These are phyloP conservation scores for Penicillium sp. DNA, from an alignment of 2,329 filamentous ascomycete genomes.

Conservation along the genomic window DNA sequence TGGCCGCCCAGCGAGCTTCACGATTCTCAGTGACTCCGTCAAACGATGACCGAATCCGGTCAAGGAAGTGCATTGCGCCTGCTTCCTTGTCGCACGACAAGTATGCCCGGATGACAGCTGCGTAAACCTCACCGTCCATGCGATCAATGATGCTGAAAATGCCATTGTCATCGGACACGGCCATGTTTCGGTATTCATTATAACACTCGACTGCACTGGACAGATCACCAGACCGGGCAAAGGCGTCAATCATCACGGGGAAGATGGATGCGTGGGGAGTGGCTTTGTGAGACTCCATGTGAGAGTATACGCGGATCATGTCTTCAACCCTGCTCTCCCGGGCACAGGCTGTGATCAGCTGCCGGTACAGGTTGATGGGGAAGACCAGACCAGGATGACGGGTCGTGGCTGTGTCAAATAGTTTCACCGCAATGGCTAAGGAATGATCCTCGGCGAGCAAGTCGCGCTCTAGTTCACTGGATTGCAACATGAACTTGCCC, in stretches of 20 bases:
- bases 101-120: conserved; percentile 85
- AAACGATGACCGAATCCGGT: conserved; percentile 63
- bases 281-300: conserved; percentile 76
- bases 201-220: conserved; percentile 89
- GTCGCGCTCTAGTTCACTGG: conserved; percentile 78
- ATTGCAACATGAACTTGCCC: conserved; percentile 81
- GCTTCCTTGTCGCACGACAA: conserved; percentile 72
- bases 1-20: conserved; percentile 54
- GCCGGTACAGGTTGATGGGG: conserved; percentile 74
- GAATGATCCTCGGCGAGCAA: conserved; percentile 84
- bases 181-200: conserved; percentile 84
- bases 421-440: conserved; percentile 72
- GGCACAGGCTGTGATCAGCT: conserved; percentile 82
- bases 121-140: conserved; percentile 79
- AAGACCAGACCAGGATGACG: conserved; percentile 58
- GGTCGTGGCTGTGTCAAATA: conserved; percentile 71
- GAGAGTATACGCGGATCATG: conserved; percentile 84
- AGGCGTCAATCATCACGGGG: conserved; percentile 90
- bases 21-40: conserved; percentile 41
- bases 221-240: conserved; percentile 73
- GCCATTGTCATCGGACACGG: conserved; percentile 76
- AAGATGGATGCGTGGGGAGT: conserved; percentile 76
- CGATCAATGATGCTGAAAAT: conserved; percentile 62
- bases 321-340: conserved; percentile 72
- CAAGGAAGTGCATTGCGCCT: conserved; percentile 77